Conservation (phyloP, 139 green algal species). For the Desmodesmus armatus region DNA sequence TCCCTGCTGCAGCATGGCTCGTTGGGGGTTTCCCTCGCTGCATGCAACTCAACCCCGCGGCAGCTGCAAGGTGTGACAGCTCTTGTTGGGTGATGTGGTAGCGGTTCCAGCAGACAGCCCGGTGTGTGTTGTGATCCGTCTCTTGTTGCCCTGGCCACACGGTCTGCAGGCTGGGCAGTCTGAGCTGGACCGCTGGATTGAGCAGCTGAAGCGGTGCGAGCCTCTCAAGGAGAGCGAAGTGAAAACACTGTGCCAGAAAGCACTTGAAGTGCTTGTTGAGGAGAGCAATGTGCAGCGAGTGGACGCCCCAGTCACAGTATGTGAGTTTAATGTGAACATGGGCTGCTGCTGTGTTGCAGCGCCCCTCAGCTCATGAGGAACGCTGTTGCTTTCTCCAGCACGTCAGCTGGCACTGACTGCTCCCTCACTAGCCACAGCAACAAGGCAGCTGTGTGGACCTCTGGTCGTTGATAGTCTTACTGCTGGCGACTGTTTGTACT, state of each 20-base stretch:
- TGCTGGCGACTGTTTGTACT: too few relatives aligned
- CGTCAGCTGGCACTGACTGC: not conserved
- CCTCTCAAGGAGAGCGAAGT: conserved; percentile 94
- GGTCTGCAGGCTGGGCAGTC: conserved; percentile 47
- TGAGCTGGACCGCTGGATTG: conserved; percentile 84
- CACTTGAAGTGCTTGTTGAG: conserved; percentile 96
- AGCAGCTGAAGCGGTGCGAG: conserved; percentile 95
- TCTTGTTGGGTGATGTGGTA: too few relatives aligned
- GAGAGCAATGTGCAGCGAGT: conserved; percentile 98
- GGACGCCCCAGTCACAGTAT: conserved; percentile 96
- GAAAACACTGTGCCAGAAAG: conserved; percentile 94
- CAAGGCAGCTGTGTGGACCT: too few relatives aligned
- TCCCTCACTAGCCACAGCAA: too few relatives aligned
- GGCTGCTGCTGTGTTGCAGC: not conserved
- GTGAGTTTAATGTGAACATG: conserved; percentile 65
- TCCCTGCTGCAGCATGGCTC: too few relatives aligned
- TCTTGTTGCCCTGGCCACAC: too few relatives aligned
- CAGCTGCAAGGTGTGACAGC: too few relatives aligned
- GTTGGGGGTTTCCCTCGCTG: too few relatives aligned
- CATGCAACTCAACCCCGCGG: too few relatives aligned
- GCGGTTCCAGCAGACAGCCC: too few relatives aligned
- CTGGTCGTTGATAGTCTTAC: too few relatives aligned
- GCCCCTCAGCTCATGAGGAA: not conserved
- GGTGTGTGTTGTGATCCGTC: too few relatives aligned
- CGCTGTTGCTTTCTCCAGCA: not conserved